Conservation (phyloP, 2,329 filamentous ascomycete genomes). For the Pseudogymnoascus sp. region DNA sequence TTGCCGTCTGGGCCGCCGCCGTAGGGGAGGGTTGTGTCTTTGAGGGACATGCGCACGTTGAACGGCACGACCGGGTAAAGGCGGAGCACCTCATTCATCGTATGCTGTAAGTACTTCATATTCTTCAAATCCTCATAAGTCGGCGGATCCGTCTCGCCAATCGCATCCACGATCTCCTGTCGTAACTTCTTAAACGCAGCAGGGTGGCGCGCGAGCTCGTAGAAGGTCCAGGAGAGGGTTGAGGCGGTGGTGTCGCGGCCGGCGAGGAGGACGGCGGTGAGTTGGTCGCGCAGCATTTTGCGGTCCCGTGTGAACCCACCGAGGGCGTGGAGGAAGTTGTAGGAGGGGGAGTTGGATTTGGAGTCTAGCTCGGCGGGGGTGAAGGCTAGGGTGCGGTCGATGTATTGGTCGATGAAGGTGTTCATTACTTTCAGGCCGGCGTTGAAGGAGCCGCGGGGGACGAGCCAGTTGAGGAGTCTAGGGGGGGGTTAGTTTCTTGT, state of each 20-base stretch:
- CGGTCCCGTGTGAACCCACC: conserved; percentile 69
- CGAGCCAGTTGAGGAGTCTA: conserved; percentile 44
- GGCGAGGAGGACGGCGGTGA: conserved; percentile 74
- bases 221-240: conserved; percentile 73
- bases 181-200: conserved; percentile 60
- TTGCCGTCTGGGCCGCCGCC: conserved; percentile 59
- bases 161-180: conserved; percentile 57
- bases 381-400: conserved; percentile 63
- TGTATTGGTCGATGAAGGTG: conserved; percentile 67
- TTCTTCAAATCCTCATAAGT: conserved; percentile 76
- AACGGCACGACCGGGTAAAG: conserved; percentile 72
- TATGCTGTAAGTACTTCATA: conserved; percentile 71
- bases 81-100: conserved; percentile 70
- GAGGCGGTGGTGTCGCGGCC: conserved; percentile 81
- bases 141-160: conserved; percentile 55
- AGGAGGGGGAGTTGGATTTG: conserved; percentile 64
- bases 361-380: conserved; percentile 63
- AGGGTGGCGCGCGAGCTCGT: conserved; percentile 70
- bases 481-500: conserved; percentile 20
- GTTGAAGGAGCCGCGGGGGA: conserved; percentile 60
- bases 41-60: conserved; percentile 65
- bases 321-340: conserved; percentile 82
- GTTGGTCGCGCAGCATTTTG: conserved; percentile 71
- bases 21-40: conserved; percentile 65
- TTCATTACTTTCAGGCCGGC: conserved; percentile 61